These are phyloP conservation scores for Tardiomyces depauwii DNA, from an alignment of 1,139 yeast genomes.

Conservation along the genomic window DNA sequence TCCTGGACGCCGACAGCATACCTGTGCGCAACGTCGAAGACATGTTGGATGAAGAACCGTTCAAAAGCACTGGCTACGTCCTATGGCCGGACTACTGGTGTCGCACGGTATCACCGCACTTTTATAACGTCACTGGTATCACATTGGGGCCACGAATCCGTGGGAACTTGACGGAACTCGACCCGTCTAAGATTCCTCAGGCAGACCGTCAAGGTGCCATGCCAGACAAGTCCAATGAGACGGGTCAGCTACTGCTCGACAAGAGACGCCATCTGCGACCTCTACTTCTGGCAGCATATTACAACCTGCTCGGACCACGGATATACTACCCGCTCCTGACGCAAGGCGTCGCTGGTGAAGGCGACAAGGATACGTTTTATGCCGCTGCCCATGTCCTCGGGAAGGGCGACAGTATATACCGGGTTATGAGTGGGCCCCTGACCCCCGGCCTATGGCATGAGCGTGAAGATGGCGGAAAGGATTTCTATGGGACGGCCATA, in stretches of 20 bases:
- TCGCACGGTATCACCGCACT: constrained; percentile 58
- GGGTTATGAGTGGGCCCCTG: too few species aligned
- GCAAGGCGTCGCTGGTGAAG: constrained; percentile 82
- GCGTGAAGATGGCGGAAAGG: too few species aligned
- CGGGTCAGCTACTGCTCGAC: constrained; percentile 68
- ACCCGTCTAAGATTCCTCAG: constrained; percentile 35
- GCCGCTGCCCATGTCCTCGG: constrained; percentile 63
- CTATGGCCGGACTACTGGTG: constrained; percentile 84
- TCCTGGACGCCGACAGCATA: constrained; percentile 68
- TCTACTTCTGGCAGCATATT: constrained; percentile 57
- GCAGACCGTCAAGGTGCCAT: constrained; percentile 62
- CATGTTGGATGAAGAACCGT: constrained; percentile 46
- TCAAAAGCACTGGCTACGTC: constrained; percentile 44
- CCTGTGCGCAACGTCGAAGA: constrained; percentile 48
- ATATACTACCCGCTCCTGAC: constrained; percentile 76
- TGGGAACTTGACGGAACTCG: constrained; percentile 21
- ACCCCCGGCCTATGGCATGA: too few species aligned
- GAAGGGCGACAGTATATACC: too few species aligned
- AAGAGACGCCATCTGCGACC: constrained; percentile 56
- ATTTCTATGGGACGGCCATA: too few species aligned
- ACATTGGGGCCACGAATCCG: constrained; percentile 34
- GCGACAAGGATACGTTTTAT: constrained; percentile 81
- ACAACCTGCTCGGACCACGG: constrained; percentile 68
- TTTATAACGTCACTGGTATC: constrained; percentile 52
- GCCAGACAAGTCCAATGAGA: constrained; percentile 74